Conservation (phyloP, 495 filamentous ascomycete species). For the Penicillium pancosmium region DNA sequence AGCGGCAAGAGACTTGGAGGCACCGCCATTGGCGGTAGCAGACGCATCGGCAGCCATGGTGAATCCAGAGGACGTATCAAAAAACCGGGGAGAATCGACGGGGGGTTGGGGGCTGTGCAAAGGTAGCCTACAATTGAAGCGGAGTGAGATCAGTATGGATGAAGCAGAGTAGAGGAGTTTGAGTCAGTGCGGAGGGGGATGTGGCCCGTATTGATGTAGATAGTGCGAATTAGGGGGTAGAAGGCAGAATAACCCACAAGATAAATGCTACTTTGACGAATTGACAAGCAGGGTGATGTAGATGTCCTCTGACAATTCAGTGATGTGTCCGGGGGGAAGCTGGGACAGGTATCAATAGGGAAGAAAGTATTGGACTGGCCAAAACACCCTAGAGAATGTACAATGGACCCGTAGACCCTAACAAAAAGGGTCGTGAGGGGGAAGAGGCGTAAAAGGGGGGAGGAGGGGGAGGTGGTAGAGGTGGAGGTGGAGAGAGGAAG, state of each 20-base stretch:
- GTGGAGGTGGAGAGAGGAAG: constrained; percentile 15
- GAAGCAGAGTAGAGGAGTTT: too few relatives aligned
- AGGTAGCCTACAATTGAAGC: constrained; percentile 24
- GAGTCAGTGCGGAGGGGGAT: too few relatives aligned
- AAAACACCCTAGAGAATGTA: constrained; percentile 20
- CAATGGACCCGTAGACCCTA: constrained; percentile 21
- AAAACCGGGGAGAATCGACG: constrained; percentile 6
- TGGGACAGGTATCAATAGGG: constrained; percentile 7
- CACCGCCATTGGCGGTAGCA: constrained; percentile 40
- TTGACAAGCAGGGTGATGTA: constrained; percentile 12
- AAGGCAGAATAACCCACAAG: constrained; percentile 2
- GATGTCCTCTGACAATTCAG: constrained; percentile 7
- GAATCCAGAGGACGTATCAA: constrained; percentile 16
- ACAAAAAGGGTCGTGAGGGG: constrained; percentile 18
- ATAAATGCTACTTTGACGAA: constrained; percentile 10
- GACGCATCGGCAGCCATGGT: constrained; percentile 52
- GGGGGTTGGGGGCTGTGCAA: constrained; percentile 14
- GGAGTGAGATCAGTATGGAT: constrained; percentile 21
- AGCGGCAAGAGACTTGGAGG: constrained; percentile 62
- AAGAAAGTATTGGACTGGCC: constrained; percentile 13
- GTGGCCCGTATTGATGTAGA: background rate
- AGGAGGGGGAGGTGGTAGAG: constrained; percentile 12
- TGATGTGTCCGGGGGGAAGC: constrained; percentile 10
- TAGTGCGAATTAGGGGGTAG: background rate
- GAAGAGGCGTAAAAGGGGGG: constrained; percentile 18